Evolutionary conservation across 2,329 filamentous ascomycete genomes (phyloP).

Genomic region (Talaromyces amestolkiae): DNA sequence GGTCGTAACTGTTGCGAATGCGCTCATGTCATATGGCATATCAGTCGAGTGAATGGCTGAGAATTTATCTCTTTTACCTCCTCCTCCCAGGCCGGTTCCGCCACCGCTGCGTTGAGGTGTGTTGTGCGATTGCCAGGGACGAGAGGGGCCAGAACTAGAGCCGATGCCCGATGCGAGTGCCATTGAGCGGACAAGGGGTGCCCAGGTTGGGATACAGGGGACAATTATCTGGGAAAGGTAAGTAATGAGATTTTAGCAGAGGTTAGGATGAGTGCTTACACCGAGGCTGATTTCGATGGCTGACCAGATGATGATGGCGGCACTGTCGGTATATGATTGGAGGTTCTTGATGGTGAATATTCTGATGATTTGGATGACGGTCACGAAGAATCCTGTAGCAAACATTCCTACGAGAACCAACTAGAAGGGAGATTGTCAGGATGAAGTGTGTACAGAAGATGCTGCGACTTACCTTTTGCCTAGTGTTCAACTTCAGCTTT

Average conservation of each 20-base stretch:
- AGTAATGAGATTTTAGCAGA: neutral
- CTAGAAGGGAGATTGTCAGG: slow-evolving; percentile 24
- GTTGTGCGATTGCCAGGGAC: neutral
- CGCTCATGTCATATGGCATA: neutral
- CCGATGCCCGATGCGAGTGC: slow-evolving; percentile 7
- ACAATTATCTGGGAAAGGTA: slow-evolving; percentile 34
- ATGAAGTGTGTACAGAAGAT: neutral
- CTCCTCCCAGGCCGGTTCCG: neutral
- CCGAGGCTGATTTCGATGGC: slow-evolving; percentile 48
- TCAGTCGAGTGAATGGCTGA: neutral
- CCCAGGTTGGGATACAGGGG: slow-evolving; percentile 45
- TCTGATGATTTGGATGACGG: slow-evolving; percentile 52
- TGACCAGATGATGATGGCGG: slow-evolving; percentile 47
- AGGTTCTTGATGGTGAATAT: slow-evolving; percentile 50
- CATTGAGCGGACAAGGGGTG: slow-evolving; percentile 38
- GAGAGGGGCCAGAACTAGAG: neutral
- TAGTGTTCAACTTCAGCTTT: neutral
- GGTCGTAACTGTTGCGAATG: neutral
- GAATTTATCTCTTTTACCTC: neutral
- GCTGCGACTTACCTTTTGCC: neutral
- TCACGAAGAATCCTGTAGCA: slow-evolving; percentile 52
- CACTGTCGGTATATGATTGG: slow-evolving; percentile 47
- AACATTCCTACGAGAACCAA: slow-evolving; percentile 46
- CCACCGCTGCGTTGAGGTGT: neutral
- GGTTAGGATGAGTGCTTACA: slow-evolving; percentile 21